Evolutionary conservation across 768 basidiomycete species (phyloP).

Genomic region (Kwoniella sp.): DNA sequence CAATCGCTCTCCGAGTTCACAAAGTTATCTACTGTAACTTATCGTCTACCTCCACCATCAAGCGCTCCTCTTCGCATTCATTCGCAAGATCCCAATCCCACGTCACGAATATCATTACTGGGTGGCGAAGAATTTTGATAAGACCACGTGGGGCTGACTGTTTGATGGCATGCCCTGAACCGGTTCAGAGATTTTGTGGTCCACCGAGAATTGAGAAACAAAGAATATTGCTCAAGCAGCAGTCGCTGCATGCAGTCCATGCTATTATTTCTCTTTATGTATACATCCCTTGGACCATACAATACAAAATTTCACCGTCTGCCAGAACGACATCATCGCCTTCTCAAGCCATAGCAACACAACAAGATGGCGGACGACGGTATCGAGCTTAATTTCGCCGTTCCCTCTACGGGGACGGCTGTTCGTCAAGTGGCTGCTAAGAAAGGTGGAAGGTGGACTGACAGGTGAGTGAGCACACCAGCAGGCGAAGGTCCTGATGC

Average conservation of each 20-base stretch:
- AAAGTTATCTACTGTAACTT: neutral
- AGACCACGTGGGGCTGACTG: constrained; percentile 6
- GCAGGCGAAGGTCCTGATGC: constrained; percentile 17
- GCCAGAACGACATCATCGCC: neutral
- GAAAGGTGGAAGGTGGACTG: constrained; percentile 59
- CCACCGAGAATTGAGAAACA: too few species aligned
- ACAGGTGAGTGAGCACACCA: constrained; percentile 70
- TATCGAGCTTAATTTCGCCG: constrained; percentile 71
- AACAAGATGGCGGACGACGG: constrained; percentile 63
- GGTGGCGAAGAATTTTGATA: too few species aligned
- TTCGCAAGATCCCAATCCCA: too few species aligned
- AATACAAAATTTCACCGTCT: too few species aligned
- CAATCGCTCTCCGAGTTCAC: neutral
- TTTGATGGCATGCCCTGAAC: neutral
- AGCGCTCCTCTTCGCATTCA: too few species aligned
- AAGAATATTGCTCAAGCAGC: too few species aligned
- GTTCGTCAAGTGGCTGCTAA: constrained; percentile 31
- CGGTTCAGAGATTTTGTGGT: constrained; percentile 22
- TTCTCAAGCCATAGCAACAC: neutral
- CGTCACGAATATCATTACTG: constrained; percentile 3
- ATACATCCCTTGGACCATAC: too few species aligned
- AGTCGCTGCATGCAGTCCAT: too few species aligned
- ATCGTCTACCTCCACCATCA: neutral
- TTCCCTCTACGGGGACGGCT: constrained; percentile 24
- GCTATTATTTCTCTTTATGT: too few species aligned